Conservation (phyloP, 768 basidiomycete species). For the Auricularia heimuer region DNA sequence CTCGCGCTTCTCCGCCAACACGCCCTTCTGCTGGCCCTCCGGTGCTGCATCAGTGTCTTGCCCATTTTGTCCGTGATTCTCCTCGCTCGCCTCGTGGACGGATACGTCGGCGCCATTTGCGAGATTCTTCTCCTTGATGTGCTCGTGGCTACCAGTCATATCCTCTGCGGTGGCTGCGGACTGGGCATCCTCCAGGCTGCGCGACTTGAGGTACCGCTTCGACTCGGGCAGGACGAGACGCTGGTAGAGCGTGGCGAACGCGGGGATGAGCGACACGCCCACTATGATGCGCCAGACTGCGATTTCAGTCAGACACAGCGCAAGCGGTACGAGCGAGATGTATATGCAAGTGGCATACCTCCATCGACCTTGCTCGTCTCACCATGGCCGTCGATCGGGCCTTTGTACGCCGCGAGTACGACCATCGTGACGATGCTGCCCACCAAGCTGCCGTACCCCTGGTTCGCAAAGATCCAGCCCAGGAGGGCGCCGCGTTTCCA, state of each 20-base stretch:
- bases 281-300: conserved; percentile 66
- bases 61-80: neutral
- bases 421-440: conserved; percentile 56
- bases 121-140: conserved; percentile 32
- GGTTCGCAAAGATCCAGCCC: conserved; percentile 65
- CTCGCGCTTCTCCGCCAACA: neutral
- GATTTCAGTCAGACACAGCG: too few relatives aligned
- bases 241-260: conserved; percentile 68
- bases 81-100: neutral
- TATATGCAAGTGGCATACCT: conserved; percentile 24
- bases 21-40: neutral
- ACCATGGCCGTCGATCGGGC: conserved; percentile 48
- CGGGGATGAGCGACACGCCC: conserved; percentile 62
- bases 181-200: neutral
- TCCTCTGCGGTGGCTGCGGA: neutral
- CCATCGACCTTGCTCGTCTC: conserved; percentile 61
- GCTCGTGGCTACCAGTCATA: conserved; percentile 13
- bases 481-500: conserved; percentile 63
- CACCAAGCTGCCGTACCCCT: conserved; percentile 67
- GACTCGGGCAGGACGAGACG: conserved; percentile 67
- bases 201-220: conserved; percentile 40
- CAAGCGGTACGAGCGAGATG: neutral
- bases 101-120: neutral
- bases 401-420: conserved; percentile 53
- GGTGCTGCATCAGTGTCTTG: neutral